Evolutionary conservation across 345 rosid genomes (phyloP).

Genomic region (Pistacia atlantica): DNA sequence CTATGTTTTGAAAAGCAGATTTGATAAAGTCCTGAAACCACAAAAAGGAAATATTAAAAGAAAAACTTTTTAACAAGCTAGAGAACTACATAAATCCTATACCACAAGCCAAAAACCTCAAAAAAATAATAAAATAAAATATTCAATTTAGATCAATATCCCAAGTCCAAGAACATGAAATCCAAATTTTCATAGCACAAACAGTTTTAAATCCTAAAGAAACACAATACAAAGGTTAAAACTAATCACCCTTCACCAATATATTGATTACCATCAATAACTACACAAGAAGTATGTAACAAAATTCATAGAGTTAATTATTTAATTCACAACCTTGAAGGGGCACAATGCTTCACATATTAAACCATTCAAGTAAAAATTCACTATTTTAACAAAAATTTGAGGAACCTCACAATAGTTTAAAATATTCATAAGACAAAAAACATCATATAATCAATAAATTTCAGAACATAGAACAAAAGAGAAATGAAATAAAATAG

Average conservation of each 20-base stretch:
- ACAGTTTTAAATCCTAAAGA: background rate
- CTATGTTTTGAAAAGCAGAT: conserved; percentile 67
- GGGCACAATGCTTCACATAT: background rate
- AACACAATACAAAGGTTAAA: background rate
- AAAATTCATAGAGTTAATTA: background rate
- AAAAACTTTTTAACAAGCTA: background rate
- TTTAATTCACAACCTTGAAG: background rate
- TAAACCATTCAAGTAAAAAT: background rate
- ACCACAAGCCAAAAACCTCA: conserved; percentile 2
- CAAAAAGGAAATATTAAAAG: background rate
- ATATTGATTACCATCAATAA: background rate
- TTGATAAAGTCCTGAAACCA: conserved; percentile 58
- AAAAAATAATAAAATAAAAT: background rate
- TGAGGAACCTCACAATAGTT: background rate
- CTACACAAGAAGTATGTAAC: background rate
- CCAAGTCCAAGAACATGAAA: background rate
- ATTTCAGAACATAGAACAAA: background rate
- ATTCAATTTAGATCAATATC: background rate
- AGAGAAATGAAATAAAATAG: background rate
- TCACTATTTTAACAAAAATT: background rate
- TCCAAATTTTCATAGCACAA: background rate
- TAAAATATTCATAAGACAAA: too few relatives aligned
- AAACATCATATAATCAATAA: background rate
- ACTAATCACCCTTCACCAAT: background rate
- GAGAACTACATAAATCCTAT: background rate